Evolutionary conservation across 345 rosid genomes (phyloP), one percentile per base, ranked within the genome.

Genomic region (Salix viminalis): DNA sequence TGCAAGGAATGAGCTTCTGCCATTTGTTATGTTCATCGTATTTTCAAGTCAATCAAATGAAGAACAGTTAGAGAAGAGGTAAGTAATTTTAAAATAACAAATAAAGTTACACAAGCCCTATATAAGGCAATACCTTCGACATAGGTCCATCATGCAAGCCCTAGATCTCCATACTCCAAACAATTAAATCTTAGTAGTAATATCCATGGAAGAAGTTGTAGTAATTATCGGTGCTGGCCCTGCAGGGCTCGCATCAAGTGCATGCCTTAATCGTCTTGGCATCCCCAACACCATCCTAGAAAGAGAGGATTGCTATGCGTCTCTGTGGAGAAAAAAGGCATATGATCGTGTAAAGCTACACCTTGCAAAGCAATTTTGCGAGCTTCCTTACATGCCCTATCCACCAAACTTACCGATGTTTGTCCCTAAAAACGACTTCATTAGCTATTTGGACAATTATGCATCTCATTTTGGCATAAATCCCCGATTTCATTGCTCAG

Each of bases 191-290:
- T 44, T 4, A 46, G 50, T 13, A 24, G 26, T 24, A 13, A 12
- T 14, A 46, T 12, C 50, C 50, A 52, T 21, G 74, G 74, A 71
- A 50, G 28, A 52, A 71, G 74, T 21, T 11, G 74, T 52, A 26
- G 68, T 26, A 8, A 26, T 80, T 16, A 64, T 80, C 5, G 83
- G 83, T 1, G 83, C 83, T 30, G 83, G 83, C 18, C 83, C 79
- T 13, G 56, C 79, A 19, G 83, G 83, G 14, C 71, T 80, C 7
- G 83, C 83, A 6, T 67, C 76, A 13, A 52, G 73, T 3, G 79
- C 76, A 30, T 80, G 79, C 67, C 75, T 80, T 10, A 75, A 75
- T 16, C 28, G 11, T 21, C 23, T 52, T 14, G 36, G 48, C 32
- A 48, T 80, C 42, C 76, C 75, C 7, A 80, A 44, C 68, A 0